Evolutionary conservation across 805 yeast species (phyloP).

Genomic region (Saccharomycopsis sp.): DNA sequence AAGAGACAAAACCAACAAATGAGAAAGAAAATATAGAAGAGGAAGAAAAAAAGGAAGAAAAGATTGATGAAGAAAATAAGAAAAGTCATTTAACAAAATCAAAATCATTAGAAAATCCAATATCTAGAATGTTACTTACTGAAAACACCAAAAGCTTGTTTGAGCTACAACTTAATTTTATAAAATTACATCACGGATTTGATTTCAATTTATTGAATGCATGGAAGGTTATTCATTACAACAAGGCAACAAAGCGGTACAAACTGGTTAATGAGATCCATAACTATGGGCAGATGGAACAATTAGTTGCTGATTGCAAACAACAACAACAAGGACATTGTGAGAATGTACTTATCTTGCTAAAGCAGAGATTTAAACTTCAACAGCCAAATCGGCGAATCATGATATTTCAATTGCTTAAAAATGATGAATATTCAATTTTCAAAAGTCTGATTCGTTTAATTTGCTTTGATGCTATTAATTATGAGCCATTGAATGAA

Average conservation of each 20-base stretch:
- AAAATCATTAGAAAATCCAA: not conserved
- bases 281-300: slow-evolving; percentile 1
- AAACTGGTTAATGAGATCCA: not conserved
- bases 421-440: slow-evolving; percentile 7
- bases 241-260: not conserved
- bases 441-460: slow-evolving; percentile 10
- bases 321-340: not conserved
- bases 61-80: not conserved
- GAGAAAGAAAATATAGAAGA: not conserved
- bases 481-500: not conserved
- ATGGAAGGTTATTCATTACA: not conserved
- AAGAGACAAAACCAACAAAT: not conserved
- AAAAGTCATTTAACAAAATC: not conserved
- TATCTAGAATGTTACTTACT: not conserved
- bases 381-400: not conserved
- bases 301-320: not conserved
- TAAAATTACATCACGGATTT: not conserved
- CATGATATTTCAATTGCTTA: slow-evolving; percentile 4
- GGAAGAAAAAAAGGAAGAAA: not conserved
- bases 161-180: not conserved
- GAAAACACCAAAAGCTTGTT: not conserved
- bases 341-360: not conserved
- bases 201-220: not conserved
- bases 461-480: slow-evolving; percentile 9
- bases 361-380: slow-evolving; percentile 1